Conservation (phyloP, 192 early-diverging fungal genomes). For the Backusella australiensis region DNA sequence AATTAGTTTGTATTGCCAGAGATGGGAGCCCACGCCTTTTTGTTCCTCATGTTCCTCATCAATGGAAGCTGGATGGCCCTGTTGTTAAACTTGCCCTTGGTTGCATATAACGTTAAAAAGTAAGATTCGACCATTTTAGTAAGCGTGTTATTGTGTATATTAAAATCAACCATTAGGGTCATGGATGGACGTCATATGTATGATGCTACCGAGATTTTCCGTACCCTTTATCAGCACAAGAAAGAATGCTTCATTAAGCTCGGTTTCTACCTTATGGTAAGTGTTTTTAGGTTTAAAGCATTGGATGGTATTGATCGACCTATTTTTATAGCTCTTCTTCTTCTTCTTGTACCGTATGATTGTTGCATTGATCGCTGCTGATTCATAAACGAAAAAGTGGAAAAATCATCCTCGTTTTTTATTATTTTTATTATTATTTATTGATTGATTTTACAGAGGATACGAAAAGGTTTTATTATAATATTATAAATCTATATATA, state of each 20-base stretch:
- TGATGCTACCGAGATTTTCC: constrained; percentile 98
- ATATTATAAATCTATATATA: not conserved
- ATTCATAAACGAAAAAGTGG: constrained; percentile 23
- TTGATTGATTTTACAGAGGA: not conserved
- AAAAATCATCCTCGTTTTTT: not conserved
- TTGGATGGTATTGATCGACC: not conserved
- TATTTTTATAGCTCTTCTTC: constrained; percentile 67
- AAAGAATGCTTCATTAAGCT: constrained; percentile 97
- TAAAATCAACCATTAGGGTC: constrained; percentile 53
- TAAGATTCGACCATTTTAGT: constrained; percentile 39
- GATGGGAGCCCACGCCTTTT: constrained; percentile 78
- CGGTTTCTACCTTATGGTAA: constrained; percentile 88
- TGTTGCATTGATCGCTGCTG: constrained; percentile 41
- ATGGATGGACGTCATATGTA: constrained; percentile 86
- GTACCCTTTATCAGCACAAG: constrained; percentile 89
- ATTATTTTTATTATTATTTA: not conserved
- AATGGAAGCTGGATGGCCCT: constrained; percentile 87
- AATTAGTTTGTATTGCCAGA: constrained; percentile 93
- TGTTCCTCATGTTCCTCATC: constrained; percentile 81
- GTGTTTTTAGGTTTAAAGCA: constrained; percentile 1
- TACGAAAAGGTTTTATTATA: not conserved
- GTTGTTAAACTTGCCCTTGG: constrained; percentile 82
- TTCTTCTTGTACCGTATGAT: constrained; percentile 79
- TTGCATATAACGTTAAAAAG: constrained; percentile 88
- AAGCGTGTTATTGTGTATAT: not conserved